phyloP scores from a whole-genome alignment of 2,329 filamentous ascomycete genomes.

The Neurospora sp. region DNA sequence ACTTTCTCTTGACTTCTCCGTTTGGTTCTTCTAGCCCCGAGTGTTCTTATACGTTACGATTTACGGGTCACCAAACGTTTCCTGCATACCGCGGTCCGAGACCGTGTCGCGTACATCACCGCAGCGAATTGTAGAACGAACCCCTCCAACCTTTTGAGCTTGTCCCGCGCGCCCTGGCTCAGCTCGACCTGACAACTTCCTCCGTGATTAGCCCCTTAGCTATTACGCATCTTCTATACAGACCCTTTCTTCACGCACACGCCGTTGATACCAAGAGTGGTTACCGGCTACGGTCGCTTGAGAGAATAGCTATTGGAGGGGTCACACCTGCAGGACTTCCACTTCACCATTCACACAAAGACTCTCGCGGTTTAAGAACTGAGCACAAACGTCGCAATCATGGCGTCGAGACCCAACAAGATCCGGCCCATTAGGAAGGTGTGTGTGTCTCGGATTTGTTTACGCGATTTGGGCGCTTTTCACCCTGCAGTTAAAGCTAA shows the following conservation, averaged over 20 bases:
- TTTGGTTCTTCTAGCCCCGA: neutral
- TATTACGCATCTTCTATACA: neutral
- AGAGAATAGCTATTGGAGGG: neutral
- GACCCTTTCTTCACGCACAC: neutral
- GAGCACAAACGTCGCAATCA: neutral
- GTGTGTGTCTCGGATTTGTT: neutral
- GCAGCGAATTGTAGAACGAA: neutral
- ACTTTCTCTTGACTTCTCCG: neutral
- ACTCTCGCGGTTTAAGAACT: neutral
- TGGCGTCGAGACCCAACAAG: constrained; percentile 13
- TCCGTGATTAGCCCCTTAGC: neutral
- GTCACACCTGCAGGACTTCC: neutral
- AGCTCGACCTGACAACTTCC: neutral
- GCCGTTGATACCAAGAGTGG: neutral
- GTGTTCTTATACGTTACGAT: neutral
- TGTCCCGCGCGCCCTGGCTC: neutral
- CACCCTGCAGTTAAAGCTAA: neutral
- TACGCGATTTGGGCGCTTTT: neutral
- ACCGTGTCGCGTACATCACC: neutral
- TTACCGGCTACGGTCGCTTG: neutral
- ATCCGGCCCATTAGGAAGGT: constrained; percentile 16
- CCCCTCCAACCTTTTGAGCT: neutral
- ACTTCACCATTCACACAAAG: neutral
- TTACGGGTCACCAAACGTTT: neutral
- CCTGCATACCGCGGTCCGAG: neutral